Evolutionary conservation across 140 eudicot species (phyloP), one percentile per base, ranked within the genome.

Genomic region (Senecio squalidus): DNA sequence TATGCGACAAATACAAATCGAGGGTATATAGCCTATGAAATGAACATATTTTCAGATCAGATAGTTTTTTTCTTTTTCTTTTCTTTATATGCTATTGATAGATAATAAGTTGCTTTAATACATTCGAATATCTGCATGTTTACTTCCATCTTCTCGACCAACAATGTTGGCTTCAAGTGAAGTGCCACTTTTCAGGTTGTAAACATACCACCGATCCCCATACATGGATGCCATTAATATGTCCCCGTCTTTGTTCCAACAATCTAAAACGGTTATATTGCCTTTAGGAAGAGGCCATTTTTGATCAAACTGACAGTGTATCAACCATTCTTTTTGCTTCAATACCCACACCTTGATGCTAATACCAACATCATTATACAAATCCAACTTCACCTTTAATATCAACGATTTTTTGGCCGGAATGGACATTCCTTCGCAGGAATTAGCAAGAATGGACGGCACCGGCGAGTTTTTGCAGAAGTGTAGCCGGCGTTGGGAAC

Each of bases 211-310:
- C 9, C n/a, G 2, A 2, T n/a, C n/a, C n/a, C n/a, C n/a, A n/a
- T 0, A 13, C 2, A 15, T 23, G 21, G 9, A 1, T 0, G 28
- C 31, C 25, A 50, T n/a, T 25, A 49, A n/a, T 23, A 64, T 15
- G 51, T 34, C 52, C 14, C 60, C 52, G 6, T 64, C 40, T n/a
- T 64, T 16, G 60, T 50, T 64, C 60, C 25, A 52, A 34, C 59
- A 36, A 50, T 60, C 70, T 3, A 14, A 24, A 49, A 48, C 66
- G 1, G 0, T 47, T 31, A 28, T 0, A 30, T 11, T 0, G 8
- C 22, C 10, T 23, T 6, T 2, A 49, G 3, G 4, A 27, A 0
- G 11, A 60, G 23, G 36, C 10, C 17, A 6, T 50, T 23, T 7
- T n/a, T 2, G 6, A 33, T 22, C 21, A 23, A 34, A 8, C 8